phyloP scores from a whole-genome alignment of 768 basidiomycete genomes.

The Xanthoconium stramineum region DNA sequence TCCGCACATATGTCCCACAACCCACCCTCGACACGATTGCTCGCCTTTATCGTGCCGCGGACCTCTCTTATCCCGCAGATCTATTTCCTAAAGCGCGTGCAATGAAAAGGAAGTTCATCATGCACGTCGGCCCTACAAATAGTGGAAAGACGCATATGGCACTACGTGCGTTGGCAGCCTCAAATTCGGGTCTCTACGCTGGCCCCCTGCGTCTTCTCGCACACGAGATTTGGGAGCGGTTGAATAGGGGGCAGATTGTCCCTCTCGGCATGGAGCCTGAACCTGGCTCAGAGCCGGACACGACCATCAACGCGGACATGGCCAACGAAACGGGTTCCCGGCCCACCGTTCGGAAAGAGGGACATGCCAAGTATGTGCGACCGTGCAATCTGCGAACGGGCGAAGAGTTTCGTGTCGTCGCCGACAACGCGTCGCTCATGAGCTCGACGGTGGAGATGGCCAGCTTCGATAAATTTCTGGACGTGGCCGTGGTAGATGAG shows the following conservation, averaged over 20 bases:
- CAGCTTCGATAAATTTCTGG: conserved; percentile 37
- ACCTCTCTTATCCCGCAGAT: conserved; percentile 48
- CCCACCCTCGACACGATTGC: conserved; percentile 39
- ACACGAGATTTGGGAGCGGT: conserved; percentile 88
- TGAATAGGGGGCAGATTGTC: conserved; percentile 87
- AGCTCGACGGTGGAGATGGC: conserved; percentile 97
- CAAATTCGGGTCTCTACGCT: conserved; percentile 75
- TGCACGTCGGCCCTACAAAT: conserved; percentile 98
- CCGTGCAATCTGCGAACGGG: conserved; percentile 88
- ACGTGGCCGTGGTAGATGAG: conserved; percentile 94
- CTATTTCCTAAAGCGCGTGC: conserved; percentile 50
- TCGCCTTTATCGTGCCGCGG: conserved; percentile 36
- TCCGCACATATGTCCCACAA: conserved; percentile 27
- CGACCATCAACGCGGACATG: conserved; percentile 32
- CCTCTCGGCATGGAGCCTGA: conserved; percentile 59
- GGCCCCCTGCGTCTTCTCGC: conserved; percentile 92
- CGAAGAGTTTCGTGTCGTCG: conserved; percentile 79
- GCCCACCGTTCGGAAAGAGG: conserved; percentile 32
- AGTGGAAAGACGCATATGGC: conserved; percentile 97
- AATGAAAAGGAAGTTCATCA: conserved; percentile 72
- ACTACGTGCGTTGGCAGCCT: conserved; percentile 79
- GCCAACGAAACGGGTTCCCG: conserved; percentile 19
- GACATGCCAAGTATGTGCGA: conserved; percentile 51
- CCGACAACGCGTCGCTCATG: conserved; percentile 49
- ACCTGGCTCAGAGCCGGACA: conserved; percentile 35